Evolutionary conservation across 768 basidiomycete species (phyloP), one percentile per base, ranked within the genome.

Genomic region (Tubosaeta brunneosetosa): DNA sequence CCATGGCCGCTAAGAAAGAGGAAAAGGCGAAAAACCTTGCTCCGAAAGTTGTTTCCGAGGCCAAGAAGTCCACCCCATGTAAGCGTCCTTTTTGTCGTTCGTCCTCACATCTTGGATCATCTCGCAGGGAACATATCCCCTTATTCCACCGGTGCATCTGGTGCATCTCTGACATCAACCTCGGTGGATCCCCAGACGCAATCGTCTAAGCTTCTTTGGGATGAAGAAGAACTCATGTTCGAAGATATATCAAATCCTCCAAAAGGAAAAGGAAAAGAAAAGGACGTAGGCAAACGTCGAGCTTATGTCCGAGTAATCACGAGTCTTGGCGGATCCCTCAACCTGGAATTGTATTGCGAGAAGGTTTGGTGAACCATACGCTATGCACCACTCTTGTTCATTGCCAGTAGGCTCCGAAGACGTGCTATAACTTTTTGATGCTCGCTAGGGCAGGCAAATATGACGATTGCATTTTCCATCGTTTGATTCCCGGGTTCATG

Each of bases 181-280:
- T 86, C 94, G 4, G 79, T 94, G 51, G 89, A 90, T 59, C 86
- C 93, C 12, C 81, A 84, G 51, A 80, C 78, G 3, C 59, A 64
- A 41, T 71, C 73, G 42, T 85, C 94, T 44, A 85, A 88, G 61
- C 81, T 97, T 4, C 73, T 98, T n/a, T 94, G 94, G 84, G 94
- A 99, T 68, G 97, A 98, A 83, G 97, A 99, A 71, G 95, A 98
- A 66, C 75, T 94, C 14, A 99, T 99, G 97, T 99, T 94, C 59
- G 95, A 97, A 69, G 89, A 90, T 32, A 85, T 99, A 59, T 77
- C 85, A 12, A 86, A 86, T 53, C 84, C 84, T 13, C 76, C 75
- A 2, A 91, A 90, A 68, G 85, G 88, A 1, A 92, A 92, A 69
- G 86, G 85, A 2, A 98, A 97, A 69, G 94, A 94, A 64, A 95